Percentiles rank a stretch among this genome's conserved stretches.
Evolutionary conservation across 768 basidiomycete species (phyloP).

Genomic region (Psilocybe cubensis): DNA sequence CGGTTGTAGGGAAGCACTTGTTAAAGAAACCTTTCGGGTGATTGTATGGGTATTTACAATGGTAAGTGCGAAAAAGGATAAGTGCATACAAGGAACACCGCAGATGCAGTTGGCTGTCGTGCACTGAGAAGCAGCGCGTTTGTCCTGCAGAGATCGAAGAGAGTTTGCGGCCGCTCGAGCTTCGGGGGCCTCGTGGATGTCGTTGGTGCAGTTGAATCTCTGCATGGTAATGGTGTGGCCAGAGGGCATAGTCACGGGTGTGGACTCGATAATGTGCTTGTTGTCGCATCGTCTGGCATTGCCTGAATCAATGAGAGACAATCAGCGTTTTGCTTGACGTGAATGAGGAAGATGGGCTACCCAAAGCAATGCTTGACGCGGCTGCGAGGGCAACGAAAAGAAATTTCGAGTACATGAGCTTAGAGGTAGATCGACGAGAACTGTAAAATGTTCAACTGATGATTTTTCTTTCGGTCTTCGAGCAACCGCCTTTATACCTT

Average conservation of each 20-base stretch:
- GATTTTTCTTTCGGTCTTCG: background rate
- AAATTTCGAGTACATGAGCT: background rate
- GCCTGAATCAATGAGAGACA: too few species aligned
- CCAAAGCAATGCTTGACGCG: background rate
- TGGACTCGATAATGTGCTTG: background rate
- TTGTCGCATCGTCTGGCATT: too few species aligned
- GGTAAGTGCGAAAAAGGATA: background rate
- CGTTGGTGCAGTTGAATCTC: background rate
- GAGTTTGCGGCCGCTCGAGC: background rate
- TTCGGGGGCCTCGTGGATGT: background rate
- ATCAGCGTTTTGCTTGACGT: too few species aligned
- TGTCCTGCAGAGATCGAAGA: background rate
- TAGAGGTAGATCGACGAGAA: too few species aligned
- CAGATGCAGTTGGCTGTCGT: background rate
- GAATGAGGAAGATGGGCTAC: background rate
- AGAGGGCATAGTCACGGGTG: background rate
- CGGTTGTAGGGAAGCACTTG: too few species aligned
- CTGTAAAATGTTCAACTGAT: background rate
- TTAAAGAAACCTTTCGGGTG: too few species aligned
- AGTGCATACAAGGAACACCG: background rate
- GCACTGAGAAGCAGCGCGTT: background rate
- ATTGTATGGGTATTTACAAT: too few species aligned
- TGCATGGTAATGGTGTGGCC: constrained; percentile 3
- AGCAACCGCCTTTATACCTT: background rate
- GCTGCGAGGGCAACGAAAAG: background rate